Base-by-base conservation (phyloP, 805 yeast species). In the Myxozyma mucilagina region DNA sequence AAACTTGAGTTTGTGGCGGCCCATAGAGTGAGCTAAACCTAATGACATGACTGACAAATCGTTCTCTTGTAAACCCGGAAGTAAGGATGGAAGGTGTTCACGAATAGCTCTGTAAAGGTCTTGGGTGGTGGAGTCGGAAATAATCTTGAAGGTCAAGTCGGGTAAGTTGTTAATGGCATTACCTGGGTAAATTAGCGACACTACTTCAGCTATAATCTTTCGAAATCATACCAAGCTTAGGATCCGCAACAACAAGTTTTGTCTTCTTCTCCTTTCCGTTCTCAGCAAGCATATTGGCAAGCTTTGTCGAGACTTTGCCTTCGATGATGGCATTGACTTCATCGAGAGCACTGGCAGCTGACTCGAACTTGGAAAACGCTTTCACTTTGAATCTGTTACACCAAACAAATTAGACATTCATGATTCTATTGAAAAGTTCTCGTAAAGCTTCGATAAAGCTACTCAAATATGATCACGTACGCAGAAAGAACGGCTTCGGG, bases 21-120 rank as follows among this genome's bases (percentile, higher is more conserved):
- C 99, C 71, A 94, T 87, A 53, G 98, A 93, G 79, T 94, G 99
- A 55, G 99, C 97, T 75, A 94, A 84, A 84, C 99, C 99, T 66
- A 93, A 84, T 11, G 98, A 89, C 99, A 93, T 94, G 73, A 94
- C 94, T 66, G 88, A 85, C 69, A 93, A 78, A 70, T 90, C 93
- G 67, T 83, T 76, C 72, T 90, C 97, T 50, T 86, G 84, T 75
- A 94, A 82, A 69, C 99, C 99, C 62, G 99, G 98, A 70, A 93
- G 82, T 65, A 93, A 84, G 67, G 89, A 96, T 59, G 99, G 97
- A 71, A 94, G 83, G 74, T 91, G 86, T 79, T 93, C 97, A 74
- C 96, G 87, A 69, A 94, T 87, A 55, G 98, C 94, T 82, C 99
- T 89, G 82, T 89, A 90, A 69, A 94, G 85, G 76, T 94, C 99